Base-by-base conservation (phyloP, 1,284 basidiomycete species). In the Trichosporon faecale region DNA sequence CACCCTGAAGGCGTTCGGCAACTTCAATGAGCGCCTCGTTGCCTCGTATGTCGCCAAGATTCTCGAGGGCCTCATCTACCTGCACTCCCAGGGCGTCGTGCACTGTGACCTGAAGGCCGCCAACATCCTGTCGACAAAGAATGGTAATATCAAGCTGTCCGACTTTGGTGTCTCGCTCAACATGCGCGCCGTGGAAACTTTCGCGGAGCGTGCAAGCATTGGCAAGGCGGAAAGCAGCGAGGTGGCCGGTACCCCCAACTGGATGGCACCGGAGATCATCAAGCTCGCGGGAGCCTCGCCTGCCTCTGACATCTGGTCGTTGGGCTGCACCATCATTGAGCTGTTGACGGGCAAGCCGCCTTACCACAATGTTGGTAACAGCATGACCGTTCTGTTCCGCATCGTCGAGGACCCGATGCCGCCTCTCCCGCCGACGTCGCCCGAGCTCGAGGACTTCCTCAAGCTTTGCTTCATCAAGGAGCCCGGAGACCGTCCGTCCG, bases 241-340 rank as follows among this genome's bases (percentile, higher is more conserved):
- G 65, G 83, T 95, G 12, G 92, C 93, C 5, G 95, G 95, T 12
- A 98, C 95, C 5, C 95, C 95, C 3, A 96, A 98, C 78, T 98
- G 95, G 95, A 98, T 98, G 94, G 94, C 95, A 2, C 95, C 95
- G 1, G 95, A 98, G 82, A 92, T 86, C 65, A 98, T 98, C 74
- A 91, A 94, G 81, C 88, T 89, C 35, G 82, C 85, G 65, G 88
- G 88, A 1, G 86, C 87, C 1, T 85, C 85, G 6, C 83, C 85
- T 1, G 85, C 86, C 1, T 87, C 86, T 27, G 88, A 89, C 72
- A 88, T 98, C 63, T 98, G 95, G 95, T 78, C 94, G 0, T 85
- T 98, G 68, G 95, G 90, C 1, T 97, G 95, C 80, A 97, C 94
- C 4, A 90, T 98, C 76, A 90, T 96, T 76, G 95, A 98, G 83